Conservation (phyloP, 257 asterid species). For the Dorcoceras hygrometricum region DNA sequence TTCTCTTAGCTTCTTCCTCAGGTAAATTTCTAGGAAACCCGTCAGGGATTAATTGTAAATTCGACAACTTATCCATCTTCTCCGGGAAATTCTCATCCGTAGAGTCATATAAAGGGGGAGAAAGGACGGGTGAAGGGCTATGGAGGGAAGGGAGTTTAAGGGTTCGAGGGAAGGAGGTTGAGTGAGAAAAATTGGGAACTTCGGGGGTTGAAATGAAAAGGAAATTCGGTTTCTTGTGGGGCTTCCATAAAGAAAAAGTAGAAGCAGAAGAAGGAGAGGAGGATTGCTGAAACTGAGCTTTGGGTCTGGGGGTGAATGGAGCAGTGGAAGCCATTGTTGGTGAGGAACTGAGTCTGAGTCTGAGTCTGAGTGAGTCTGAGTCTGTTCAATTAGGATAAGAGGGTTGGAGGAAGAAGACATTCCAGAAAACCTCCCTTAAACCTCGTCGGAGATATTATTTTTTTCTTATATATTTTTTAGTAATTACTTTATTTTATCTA, state of each 20-base stretch:
- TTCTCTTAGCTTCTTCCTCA: slow-evolving; percentile 38
- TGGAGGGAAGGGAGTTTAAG: slow-evolving; percentile 61
- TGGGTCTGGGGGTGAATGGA: slow-evolving; percentile 52
- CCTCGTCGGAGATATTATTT: too few relatives aligned
- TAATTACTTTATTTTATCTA: too few relatives aligned
- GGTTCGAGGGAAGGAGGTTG: slow-evolving; percentile 58
- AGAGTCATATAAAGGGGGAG: slow-evolving; percentile 57
- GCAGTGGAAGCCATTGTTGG: slow-evolving; percentile 70
- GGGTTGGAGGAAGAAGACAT: neutral
- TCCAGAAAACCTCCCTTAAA: neutral
- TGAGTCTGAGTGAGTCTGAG: too few relatives aligned
- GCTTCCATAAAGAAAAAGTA: slow-evolving; percentile 33
- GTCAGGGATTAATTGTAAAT: slow-evolving; percentile 38
- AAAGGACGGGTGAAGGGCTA: slow-evolving; percentile 40
- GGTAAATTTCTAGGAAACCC: slow-evolving; percentile 35
- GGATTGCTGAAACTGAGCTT: slow-evolving; percentile 41
- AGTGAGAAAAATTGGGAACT: slow-evolving; percentile 31
- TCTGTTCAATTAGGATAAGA: neutral
- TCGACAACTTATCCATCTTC: slow-evolving; percentile 34
- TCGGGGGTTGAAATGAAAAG: slow-evolving; percentile 43
- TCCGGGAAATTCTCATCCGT: slow-evolving; percentile 47
- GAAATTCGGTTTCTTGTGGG: slow-evolving; percentile 31
- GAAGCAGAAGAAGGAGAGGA: slow-evolving; percentile 6
- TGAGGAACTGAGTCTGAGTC: neutral
- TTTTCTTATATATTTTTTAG: too few relatives aligned